Percentiles rank a stretch among this genome's conserved stretches.
These are phyloP conservation scores for Cordyceps fumosorosea DNA, from an alignment of 2,329 filamentous ascomycete species.

Conservation along the genomic window DNA sequence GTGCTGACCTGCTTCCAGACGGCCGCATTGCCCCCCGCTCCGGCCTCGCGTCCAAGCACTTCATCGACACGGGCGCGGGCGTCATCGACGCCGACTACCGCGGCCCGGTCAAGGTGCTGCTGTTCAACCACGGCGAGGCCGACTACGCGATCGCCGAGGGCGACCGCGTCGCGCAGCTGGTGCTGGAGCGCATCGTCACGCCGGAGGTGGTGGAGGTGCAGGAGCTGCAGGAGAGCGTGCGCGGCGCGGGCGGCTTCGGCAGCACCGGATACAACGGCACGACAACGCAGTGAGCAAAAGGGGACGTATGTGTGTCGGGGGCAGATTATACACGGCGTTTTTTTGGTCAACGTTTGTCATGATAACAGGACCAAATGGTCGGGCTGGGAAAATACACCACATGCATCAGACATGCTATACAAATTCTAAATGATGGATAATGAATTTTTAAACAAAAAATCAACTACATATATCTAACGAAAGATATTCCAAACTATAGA, in stretches of 20 bases:
- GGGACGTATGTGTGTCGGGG: background rate
- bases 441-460: background rate
- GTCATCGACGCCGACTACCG: constrained; percentile 98
- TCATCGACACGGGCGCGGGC: constrained; percentile 91
- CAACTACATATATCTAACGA: background rate
- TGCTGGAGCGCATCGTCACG: constrained; percentile 90
- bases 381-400: background rate
- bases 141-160: constrained; percentile 80
- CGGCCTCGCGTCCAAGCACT: constrained; percentile 88
- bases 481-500: background rate
- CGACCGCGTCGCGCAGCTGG: constrained; percentile 87
- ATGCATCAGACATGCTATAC: background rate
- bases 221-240: constrained; percentile 81
- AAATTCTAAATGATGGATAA: background rate
- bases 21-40: constrained; percentile 85
- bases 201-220: constrained; percentile 87
- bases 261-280: constrained; percentile 58
- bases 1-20: constrained; percentile 44
- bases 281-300: background rate
- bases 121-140: constrained; percentile 83
- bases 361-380: background rate
- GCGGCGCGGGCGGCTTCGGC: constrained; percentile 86
- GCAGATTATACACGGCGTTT: background rate
- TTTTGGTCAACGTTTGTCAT: background rate
- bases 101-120: constrained; percentile 84